Percentiles rank a stretch among this genome's conserved stretches.
Evolutionary conservation across 441 rosid genomes (phyloP).

Genomic region (Pelargonium citronellum): DNA sequence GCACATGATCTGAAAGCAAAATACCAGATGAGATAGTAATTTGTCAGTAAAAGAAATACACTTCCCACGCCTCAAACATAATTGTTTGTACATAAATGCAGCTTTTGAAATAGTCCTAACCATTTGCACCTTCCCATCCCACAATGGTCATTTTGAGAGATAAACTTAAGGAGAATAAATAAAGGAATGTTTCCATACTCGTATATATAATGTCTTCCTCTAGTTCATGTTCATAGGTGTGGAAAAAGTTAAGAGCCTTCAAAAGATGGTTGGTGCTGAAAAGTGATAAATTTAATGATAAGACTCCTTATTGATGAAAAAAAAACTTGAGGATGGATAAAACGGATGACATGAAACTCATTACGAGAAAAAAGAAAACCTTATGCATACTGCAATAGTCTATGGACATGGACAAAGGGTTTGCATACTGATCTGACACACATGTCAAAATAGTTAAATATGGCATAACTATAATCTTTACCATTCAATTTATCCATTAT

Average conservation of each 20-base stretch:
- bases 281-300: no score
- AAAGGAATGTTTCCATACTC: background rate
- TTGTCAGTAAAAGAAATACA: background rate
- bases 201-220: background rate
- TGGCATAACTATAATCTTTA: background rate
- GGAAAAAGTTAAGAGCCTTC: background rate
- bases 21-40: background rate
- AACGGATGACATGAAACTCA: no score
- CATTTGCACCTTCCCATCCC: background rate
- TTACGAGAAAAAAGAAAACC: no score
- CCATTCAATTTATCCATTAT: background rate
- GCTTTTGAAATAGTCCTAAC: background rate
- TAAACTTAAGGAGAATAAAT: background rate
- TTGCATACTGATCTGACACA: background rate
- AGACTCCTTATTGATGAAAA: no score
- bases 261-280: no score
- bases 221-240: background rate
- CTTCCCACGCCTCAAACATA: background rate
- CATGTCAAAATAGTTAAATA: background rate
- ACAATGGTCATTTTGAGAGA: background rate
- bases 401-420: background rate
- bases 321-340: no score
- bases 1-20: slow-evolving; percentile 55
- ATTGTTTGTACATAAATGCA: background rate
- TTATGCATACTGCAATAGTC: background rate